Base-by-base conservation (phyloP, 768 basidiomycete species). In the Rhodocollybia butyracea region DNA sequence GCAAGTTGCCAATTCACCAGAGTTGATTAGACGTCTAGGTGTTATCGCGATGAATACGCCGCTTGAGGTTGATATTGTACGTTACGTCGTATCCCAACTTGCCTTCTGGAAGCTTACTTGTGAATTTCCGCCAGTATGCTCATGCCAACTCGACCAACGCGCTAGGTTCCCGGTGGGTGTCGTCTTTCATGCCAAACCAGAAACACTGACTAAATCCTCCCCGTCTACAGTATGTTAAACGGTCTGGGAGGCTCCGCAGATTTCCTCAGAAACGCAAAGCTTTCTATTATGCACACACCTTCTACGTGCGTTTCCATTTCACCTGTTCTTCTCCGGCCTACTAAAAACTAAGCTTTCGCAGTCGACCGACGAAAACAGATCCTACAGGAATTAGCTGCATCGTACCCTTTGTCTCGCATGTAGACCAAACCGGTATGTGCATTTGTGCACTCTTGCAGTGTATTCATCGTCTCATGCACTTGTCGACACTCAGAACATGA, bases 31-130 rank as follows among this genome's bases (percentile, higher is more conserved):
- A 11, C 67, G 78, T 1, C 68, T 79, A 13, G 78, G 78, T 51
- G 64, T 78, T 46, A 79, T 79, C 32, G 78, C 78, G 8, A 79
- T 79, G 78, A 79, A 79, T 57, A 78, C 78, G 0, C 77, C 78
- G 0, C 63, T 79, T 10, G 78, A 79, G 61, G 77, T 79, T 7
- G 78, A 79, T 59, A 78, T 78, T 45, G 74, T 76, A 39, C 24
- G 73, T 71, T 11, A 24, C 36, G n/a, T n/a, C n/a, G n/a, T n/a
- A 15, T 17, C 4, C 24, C 21, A 17, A 8, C 7, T 21, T 24
- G 6, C 21, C 5, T 32, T 47, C 30, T 11, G 13, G 4, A n/a
- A 31, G 15, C 22, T 2, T 7, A 31, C 31, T 47, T 15, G 21
- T 31, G 29, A 11, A 12, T 30, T 30, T 46, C 24, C 19, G n/a